phyloP scores from a whole-genome alignment of 1,284 basidiomycete species.

The Uromyces viciae-fabae region DNA sequence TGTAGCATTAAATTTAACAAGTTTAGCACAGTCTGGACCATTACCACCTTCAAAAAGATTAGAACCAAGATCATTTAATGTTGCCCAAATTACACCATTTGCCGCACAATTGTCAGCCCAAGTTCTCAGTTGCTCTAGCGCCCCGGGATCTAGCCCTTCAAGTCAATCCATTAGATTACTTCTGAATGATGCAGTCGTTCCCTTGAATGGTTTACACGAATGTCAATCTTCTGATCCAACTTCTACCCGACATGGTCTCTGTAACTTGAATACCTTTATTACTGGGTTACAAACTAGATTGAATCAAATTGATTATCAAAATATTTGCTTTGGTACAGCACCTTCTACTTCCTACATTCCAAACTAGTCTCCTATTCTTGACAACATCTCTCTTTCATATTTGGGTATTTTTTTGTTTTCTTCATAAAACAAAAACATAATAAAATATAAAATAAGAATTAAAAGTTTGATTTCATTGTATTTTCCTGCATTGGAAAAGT shows the following conservation, averaged over 20 bases:
- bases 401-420: too few species aligned
- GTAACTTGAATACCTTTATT: conserved; percentile 51
- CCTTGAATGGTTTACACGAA: conserved; percentile 63
- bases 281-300: conserved; percentile 6
- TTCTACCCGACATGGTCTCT: conserved; percentile 51
- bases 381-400: not conserved
- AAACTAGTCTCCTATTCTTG: not conserved
- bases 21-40: conserved; percentile 65
- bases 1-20: conserved; percentile 65
- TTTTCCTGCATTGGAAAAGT: too few species aligned
- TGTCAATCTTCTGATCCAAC: conserved; percentile 46
- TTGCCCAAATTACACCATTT: conserved; percentile 58
- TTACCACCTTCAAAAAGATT: conserved; percentile 70
- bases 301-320: conserved; percentile 25
- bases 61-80: conserved; percentile 59
- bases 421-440: too few species aligned
- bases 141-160: not conserved
- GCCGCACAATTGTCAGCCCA: conserved; percentile 39
- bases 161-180: conserved; percentile 60
- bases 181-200: conserved; percentile 82
- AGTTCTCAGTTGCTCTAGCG: conserved; percentile 24
- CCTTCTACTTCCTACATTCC: too few species aligned
- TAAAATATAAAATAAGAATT: too few species aligned
- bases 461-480: too few species aligned
- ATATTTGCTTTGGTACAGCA: conserved; percentile 12